Percentiles rank a stretch among this genome's conserved stretches.
These are phyloP conservation scores for Mimosa bimucronata DNA, from an alignment of 306 rosid species.

Conservation along the genomic window DNA sequence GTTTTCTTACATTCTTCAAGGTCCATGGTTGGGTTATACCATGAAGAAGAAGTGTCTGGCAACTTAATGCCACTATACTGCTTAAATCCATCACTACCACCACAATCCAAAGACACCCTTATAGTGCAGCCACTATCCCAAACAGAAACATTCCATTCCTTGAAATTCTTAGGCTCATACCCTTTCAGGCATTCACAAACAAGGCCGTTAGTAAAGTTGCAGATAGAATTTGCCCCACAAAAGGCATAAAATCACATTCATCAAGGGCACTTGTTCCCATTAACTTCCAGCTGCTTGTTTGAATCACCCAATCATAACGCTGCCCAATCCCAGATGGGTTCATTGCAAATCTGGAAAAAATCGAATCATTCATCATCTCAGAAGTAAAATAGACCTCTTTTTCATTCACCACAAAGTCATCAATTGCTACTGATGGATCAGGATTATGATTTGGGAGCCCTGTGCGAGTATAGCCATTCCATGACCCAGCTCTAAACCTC, in stretches of 20 bases:
- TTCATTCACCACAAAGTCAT: background rate
- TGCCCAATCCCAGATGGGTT: background rate
- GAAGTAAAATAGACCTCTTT: background rate
- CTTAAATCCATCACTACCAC: background rate
- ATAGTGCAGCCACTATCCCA: background rate
- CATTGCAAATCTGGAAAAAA: background rate
- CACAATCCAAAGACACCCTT: background rate
- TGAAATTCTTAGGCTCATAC: background rate
- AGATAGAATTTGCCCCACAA: conserved; percentile 4
- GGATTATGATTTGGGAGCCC: background rate
- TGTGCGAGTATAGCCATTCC: conserved; percentile 17
- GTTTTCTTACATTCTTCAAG: conserved; percentile 16
- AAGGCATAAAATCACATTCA: background rate
- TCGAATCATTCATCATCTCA: background rate
- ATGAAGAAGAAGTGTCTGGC: conserved; percentile 15
- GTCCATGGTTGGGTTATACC: background rate
- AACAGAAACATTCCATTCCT: background rate
- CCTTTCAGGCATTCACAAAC: conserved; percentile 12
- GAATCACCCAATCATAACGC: background rate
- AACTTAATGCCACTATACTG: background rate
- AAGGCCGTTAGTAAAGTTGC: background rate
- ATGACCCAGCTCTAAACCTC: background rate
- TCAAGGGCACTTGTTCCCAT: background rate
- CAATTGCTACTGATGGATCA: background rate
- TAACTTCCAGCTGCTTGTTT: background rate